These are phyloP conservation scores for Colletotrichum siamense DNA, from an alignment of 2,329 filamentous ascomycete species.

Conservation along the genomic window DNA sequence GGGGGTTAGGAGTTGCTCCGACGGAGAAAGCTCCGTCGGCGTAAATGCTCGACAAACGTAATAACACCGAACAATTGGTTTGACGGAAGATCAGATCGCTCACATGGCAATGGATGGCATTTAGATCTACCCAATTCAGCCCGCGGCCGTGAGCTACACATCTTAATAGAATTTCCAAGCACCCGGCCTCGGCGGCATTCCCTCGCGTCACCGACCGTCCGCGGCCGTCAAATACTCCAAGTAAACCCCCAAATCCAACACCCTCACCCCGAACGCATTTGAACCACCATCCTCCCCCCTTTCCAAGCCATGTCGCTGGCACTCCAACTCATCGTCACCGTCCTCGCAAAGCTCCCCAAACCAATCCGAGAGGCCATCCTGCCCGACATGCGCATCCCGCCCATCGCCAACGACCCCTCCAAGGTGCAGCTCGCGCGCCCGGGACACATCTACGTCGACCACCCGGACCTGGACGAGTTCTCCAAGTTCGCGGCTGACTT, in stretches of 20 bases:
- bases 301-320: background rate
- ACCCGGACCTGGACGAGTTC: slow-evolving; percentile 31
- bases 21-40: background rate
- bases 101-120: background rate
- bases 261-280: background rate
- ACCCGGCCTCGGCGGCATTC: background rate
- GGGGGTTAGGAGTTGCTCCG: background rate
- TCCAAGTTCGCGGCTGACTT: slow-evolving; percentile 30
- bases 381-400: background rate
- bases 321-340: background rate
- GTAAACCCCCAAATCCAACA: background rate
- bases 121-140: background rate
- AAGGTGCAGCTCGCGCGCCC: slow-evolving; percentile 25
- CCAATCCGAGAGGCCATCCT: background rate
- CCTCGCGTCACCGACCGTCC: background rate
- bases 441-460: slow-evolving; percentile 25
- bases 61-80: background rate
- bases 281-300: background rate
- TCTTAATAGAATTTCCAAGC: background rate
- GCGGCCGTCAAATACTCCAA: background rate
- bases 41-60: background rate
- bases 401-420: slow-evolving; percentile 21
- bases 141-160: background rate
- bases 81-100: background rate
- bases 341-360: background rate